Evolutionary conservation across 345 rosid species (phyloP).

Genomic region (Brassica incana): DNA sequence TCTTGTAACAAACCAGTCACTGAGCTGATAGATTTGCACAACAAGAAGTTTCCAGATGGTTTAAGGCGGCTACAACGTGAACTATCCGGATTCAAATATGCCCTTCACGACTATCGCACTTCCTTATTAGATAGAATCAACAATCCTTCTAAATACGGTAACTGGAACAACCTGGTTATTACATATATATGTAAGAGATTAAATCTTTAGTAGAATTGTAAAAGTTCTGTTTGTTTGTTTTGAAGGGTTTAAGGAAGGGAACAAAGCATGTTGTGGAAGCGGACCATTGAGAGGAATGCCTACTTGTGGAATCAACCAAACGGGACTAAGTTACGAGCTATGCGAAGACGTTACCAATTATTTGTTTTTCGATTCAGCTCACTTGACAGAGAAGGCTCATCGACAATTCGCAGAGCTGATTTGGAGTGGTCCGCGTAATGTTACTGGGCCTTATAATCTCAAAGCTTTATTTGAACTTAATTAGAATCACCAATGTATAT

Average conservation of each 20-base stretch:
- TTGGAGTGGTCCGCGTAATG: neutral
- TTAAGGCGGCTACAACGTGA: conserved; percentile 26
- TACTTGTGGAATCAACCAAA: neutral
- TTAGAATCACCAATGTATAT: neutral
- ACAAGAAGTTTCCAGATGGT: conserved; percentile 18
- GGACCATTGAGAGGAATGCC: neutral
- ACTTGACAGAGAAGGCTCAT: neutral
- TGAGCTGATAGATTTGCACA: conserved; percentile 30
- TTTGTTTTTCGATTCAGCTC: neutral
- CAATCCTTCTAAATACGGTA: conserved; percentile 32
- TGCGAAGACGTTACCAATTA: neutral
- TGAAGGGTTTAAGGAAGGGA: neutral
- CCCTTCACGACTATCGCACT: conserved; percentile 34
- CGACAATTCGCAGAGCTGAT: neutral
- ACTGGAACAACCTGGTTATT: neutral
- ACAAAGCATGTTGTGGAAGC: neutral
- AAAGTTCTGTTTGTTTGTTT: neutral
- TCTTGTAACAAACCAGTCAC: neutral
- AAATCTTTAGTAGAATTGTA: neutral
- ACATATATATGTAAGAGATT: neutral
- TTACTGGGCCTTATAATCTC: neutral
- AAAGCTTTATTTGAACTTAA: neutral
- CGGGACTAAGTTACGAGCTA: neutral
- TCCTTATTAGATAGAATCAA: conserved; percentile 31
- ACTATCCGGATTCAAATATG: conserved; percentile 43